These are phyloP conservation scores for Phascolomyces articulosus DNA, from an alignment of 371 early-diverging fungal species.

Conservation along the genomic window DNA sequence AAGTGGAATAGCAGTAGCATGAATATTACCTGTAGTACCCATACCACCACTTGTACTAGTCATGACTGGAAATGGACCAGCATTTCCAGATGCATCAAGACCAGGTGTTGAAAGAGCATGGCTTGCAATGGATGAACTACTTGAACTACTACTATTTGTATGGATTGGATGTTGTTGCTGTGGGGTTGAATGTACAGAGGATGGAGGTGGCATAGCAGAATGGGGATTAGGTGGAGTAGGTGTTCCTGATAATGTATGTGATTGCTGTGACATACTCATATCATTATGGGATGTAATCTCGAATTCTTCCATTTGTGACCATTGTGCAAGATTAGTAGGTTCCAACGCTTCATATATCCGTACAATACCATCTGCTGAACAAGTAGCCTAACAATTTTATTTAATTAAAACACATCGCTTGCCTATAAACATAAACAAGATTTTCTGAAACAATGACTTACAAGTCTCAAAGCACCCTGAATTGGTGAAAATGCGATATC, in stretches of 20 bases:
- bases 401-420: background rate
- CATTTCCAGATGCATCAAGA: slow-evolving; percentile 10
- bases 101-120: slow-evolving; percentile 40
- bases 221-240: slow-evolving; percentile 8
- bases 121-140: slow-evolving; percentile 35
- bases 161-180: slow-evolving; percentile 29
- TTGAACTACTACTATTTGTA: slow-evolving; percentile 41
- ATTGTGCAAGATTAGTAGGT: slow-evolving; percentile 76
- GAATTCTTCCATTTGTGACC: slow-evolving; percentile 82
- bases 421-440: no score
- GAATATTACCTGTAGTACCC: no score
- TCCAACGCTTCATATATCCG: slow-evolving; percentile 92
- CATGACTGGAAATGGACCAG: slow-evolving; percentile 19
- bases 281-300: slow-evolving; percentile 31
- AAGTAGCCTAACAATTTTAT: slow-evolving; percentile 84
- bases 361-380: slow-evolving; percentile 85
- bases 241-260: slow-evolving; percentile 10
- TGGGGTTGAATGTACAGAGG: background rate
- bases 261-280: slow-evolving; percentile 3
- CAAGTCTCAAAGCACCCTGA: slow-evolving; percentile 75
- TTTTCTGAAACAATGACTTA: slow-evolving; percentile 22
- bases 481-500: slow-evolving; percentile 91
- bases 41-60: background rate
- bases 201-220: slow-evolving; percentile 6
- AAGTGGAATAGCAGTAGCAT: slow-evolving; percentile 14